phyloP scores from a whole-genome alignment of 2,329 filamentous ascomycete genomes.

The Cladophialophora exuberans region DNA sequence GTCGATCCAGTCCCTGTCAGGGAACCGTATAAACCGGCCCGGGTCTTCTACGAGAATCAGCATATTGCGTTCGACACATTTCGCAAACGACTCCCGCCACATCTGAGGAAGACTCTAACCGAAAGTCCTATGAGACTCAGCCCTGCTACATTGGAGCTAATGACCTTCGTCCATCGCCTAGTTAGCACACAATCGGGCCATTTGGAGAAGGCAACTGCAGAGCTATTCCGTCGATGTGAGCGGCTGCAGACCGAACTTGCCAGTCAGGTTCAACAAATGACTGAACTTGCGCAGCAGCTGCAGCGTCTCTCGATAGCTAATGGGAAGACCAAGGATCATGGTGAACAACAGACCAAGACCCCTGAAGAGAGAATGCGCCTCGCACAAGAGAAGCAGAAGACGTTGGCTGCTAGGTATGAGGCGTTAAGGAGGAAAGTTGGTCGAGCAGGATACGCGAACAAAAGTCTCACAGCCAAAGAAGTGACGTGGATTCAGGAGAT shows the following conservation, averaged over 20 bases:
- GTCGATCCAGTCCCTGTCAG: conserved; percentile 40
- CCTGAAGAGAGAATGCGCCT: conserved; percentile 46
- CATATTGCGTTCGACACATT: conserved; percentile 26
- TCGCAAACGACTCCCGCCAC: conserved; percentile 40
- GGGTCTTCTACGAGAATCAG: conserved; percentile 29
- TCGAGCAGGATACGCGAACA: conserved; percentile 43
- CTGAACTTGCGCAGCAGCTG: conserved; percentile 50
- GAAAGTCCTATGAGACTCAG: conserved; percentile 53
- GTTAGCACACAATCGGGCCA: conserved; percentile 50
- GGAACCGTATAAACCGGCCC: conserved; percentile 41
- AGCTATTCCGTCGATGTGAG: conserved; percentile 57
- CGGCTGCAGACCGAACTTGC: conserved; percentile 51
- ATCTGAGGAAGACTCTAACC: conserved; percentile 46
- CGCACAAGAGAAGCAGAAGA: conserved; percentile 44
- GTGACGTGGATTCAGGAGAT: conserved; percentile 50
- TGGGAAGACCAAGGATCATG: conserved; percentile 39
- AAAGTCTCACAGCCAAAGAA: conserved; percentile 51
- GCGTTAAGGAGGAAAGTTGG: conserved; percentile 47
- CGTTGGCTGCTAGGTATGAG: conserved; percentile 48
- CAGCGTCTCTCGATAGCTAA: conserved; percentile 45
- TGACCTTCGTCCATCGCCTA: conserved; percentile 51
- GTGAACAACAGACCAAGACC: conserved; percentile 37
- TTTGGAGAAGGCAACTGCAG: conserved; percentile 52
- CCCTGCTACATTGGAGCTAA: conserved; percentile 51
- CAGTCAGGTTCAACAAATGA: conserved; percentile 50